Evolutionary conservation across 1,284 basidiomycete species (phyloP), one percentile per base, ranked within the genome.

Genomic region (Athelia psychrophila): DNA sequence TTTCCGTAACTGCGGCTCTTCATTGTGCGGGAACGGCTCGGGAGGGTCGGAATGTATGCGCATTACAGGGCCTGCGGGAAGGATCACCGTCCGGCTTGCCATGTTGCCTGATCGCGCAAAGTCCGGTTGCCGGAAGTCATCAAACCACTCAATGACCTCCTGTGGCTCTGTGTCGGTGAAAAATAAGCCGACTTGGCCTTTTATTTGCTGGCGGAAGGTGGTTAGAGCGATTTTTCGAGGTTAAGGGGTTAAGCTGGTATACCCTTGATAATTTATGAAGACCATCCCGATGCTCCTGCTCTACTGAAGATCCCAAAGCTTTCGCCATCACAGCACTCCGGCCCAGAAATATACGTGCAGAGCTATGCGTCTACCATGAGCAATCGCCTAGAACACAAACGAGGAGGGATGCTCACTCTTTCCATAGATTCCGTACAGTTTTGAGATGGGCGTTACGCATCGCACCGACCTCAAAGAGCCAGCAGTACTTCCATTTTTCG

Each of bases 391-490:
- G 30, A 36, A 50, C 35, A 52, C 48, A 42, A 35, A 47, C n/a
- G n/a, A n/a, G 46, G 6, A 46, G 51, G 57, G 32, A 24, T 15
- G 52, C n/a, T 20, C 59, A 92, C 91, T 91, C 92, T 77, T 93
- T 93, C 96, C 96, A 99, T 60, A 93, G 78, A 56, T 84, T 86
- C 59, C 96, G 82, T 44, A 98, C 92, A 56, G 93, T 95, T 77
- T 98, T 95, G 44, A 99, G 76, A 71, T 95, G 91, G 36, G 93
- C 78, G 74, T 96, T 98, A 54, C 96, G 83, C 93, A 98, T 96
- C 64, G 93, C 86, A 38, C 94, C 94, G 23, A 98, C 91, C 61
- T 89, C 86, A 68, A 99, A 97, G 27, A 98, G 70, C 93, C 95
- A 99, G 70, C 93, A 89, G 70, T 96, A 97, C 59, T 87, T 83